Base-by-base conservation (phyloP, 2,329 filamentous ascomycete species). In the Pseudogymnoascus sp. region DNA sequence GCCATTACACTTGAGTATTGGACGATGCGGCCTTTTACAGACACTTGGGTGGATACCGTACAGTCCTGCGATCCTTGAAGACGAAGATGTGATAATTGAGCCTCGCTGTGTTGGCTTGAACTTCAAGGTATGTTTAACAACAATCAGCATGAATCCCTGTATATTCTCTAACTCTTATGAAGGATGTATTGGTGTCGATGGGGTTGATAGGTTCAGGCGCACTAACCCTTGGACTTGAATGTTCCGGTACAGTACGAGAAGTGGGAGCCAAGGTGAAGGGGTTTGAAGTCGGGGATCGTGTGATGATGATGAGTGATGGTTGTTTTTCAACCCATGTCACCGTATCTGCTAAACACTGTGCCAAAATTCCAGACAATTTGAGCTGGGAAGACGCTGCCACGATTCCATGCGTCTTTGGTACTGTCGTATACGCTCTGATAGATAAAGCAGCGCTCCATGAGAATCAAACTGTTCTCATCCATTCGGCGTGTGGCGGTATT, bases 321-420 rank as follows among this genome's bases (percentile, higher is more conserved):
- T 31, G 3, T 56, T 61, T 14, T 65, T 60, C 31, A 62, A 60
- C 7, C 64, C 67, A 31, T 33, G 66, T 22, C 19, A 66, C 12
- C 60, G 64, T 31, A 24, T 40, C n/a, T 12, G 43, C 6, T 22
- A 50, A 50, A 50, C 10, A 24, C 28, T 46, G 11, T 31, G 67
- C 40, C 68, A 70, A 0, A 10, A 76, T 82, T 14, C 76, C 79
- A 4, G 69, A 73, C 14, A 67, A 66, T 24, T 67, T 79, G 64
- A 68, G 70, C 0, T 77, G 78, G 41, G 71, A 75, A 33, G 70
- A 72, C 0, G 78, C 74, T 0, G 78, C 78, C 1, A 68, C 77
- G 5, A 68, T 76, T 6, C 77, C 78, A 0, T 75, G 78, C 1
- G 71, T 75, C 0, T 75, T 76, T 59, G 65, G 76, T 12, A 37